Evolutionary conservation across 2,329 filamentous ascomycete species (phyloP), one percentile per base, ranked within the genome.

Genomic region (Emergomyces orientalis): DNA sequence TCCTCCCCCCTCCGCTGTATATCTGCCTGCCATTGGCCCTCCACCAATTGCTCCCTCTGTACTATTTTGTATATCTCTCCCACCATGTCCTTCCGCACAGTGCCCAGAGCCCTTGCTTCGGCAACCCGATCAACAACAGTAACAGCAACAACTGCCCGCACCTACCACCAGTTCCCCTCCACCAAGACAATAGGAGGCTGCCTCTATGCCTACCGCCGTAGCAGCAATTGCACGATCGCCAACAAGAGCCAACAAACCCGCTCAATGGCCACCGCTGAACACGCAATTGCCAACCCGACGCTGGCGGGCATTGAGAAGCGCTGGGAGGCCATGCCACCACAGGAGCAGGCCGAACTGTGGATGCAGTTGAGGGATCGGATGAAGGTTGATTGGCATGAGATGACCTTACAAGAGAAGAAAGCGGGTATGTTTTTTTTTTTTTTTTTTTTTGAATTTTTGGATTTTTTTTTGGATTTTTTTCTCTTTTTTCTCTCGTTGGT

Each of bases 341-440:
- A 96, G 84, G 94, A 99, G 86, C 94, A 99, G 86, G 94, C 94
- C 70, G 94, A 99, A 76, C 83, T 99, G 72, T 99, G 94, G 94
- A 99, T 99, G 94, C 84, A 89, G 71, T 84, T 99, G 78, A 87
- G 94, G 79, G 94, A 99, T 82, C 89, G 94, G 75, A 99, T 99
- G 94, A 97, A 96, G 89, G 87, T 85, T 72, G 91, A 91, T 83
- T 99, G 94, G 94, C 86, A 88, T 75, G 91, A 97, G 75, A 82
- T 99, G 82, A 97, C 94, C 60, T 71, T 95, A 74, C 89, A 94
- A 80, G 94, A 99, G 86, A 96, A 99, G 90, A 97, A 96, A 84
- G 94, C 94, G 72, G 93, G 94, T 97, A 87, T 77, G 92, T 90
- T 43, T 32, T 19, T 41, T 45, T 14, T 61, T 25, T 52, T 37